Conservation (phyloP, 371 early-diverging fungal genomes). For the Apophysomyces elegans region DNA sequence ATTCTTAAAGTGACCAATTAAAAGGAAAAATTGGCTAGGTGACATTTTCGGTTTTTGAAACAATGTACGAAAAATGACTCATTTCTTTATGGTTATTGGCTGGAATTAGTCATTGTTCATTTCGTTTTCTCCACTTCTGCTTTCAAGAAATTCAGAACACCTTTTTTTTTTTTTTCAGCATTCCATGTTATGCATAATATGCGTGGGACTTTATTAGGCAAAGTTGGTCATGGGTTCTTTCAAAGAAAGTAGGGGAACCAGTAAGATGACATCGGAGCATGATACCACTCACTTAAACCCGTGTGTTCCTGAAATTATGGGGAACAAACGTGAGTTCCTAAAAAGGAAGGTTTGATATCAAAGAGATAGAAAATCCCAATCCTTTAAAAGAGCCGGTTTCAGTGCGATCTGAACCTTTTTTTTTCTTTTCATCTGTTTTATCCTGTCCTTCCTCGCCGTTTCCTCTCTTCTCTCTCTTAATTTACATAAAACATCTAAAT, state of each 20-base stretch:
- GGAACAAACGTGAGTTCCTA: constrained; percentile 5
- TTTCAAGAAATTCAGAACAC: background rate
- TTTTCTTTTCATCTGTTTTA: constrained; percentile 10
- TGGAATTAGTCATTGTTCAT: constrained; percentile 1
- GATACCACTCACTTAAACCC: constrained; percentile 10
- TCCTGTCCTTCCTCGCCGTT: constrained; percentile 15
- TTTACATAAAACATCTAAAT: constrained; percentile 2
- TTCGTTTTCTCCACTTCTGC: constrained; percentile 9
- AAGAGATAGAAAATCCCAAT: constrained; percentile 11
- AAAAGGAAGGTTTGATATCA: constrained; percentile 22
- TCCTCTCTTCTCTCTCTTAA: constrained; percentile 15
- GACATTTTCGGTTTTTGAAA: constrained; percentile 1
- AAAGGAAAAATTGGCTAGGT: background rate
- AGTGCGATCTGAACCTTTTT: background rate
- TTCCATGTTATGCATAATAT: background rate
- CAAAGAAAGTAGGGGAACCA: background rate
- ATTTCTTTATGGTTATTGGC: background rate
- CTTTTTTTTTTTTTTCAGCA: background rate
- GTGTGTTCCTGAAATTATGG: constrained; percentile 18
- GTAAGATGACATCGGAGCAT: constrained; percentile 13
- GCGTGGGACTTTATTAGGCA: constrained; percentile 8
- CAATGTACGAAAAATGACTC: constrained; percentile 8
- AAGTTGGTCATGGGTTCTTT: constrained; percentile 7
- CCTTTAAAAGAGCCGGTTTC: constrained; percentile 14
- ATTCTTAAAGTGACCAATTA: no score